Evolutionary conservation across 176 grass and related monocot genomes (phyloP), one percentile per base, ranked within the genome.

Genomic region (Lolium multiflorum): DNA sequence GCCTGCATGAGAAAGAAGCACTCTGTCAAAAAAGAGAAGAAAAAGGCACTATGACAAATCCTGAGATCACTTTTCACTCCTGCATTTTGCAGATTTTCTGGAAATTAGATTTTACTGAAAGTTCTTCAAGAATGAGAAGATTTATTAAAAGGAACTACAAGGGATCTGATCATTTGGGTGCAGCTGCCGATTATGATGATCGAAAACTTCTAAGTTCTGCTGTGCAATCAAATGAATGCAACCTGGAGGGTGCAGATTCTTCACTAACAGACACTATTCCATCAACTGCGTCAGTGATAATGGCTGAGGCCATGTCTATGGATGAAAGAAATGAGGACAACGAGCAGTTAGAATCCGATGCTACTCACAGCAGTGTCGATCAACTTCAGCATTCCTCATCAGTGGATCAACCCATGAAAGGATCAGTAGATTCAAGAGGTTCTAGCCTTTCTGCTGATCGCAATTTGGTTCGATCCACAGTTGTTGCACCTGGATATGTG

Each of bases 81-180:
- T 83, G 6, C 66, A 22, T 76, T 78, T 21, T 82, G 16, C 88
- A 98, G 97, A 50, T 91, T 82, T 94, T 94, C 76, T 98, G 90
- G 97, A 98, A 98, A 87, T 88, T 98, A 88, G 93, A 98, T 81
- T 89, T 93, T 78, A 94, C 91, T 63, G 97, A 98, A 91, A 85
- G 97, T 91, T 96, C 94, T 82, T 98, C 94, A 63, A 90, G 97
- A 78, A 98, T 98, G 94, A 98, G 97, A 94, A 92, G 92, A 88
- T 98, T 92, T 94, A 71, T 96, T 86, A 98, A 98, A 90, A 96
- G 93, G 58, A 94, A 96, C 79, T 94, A 96, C 65, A 94, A 94
- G 61, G 93, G 97, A 82, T 89, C 88, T 76, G 92, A 98, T 70
- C 97, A 99, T 94, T 89, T 96, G 75, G 97, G 97, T 66, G 94